Conservation (phyloP, 768 basidiomycete genomes). For the Suillus variegatus region DNA sequence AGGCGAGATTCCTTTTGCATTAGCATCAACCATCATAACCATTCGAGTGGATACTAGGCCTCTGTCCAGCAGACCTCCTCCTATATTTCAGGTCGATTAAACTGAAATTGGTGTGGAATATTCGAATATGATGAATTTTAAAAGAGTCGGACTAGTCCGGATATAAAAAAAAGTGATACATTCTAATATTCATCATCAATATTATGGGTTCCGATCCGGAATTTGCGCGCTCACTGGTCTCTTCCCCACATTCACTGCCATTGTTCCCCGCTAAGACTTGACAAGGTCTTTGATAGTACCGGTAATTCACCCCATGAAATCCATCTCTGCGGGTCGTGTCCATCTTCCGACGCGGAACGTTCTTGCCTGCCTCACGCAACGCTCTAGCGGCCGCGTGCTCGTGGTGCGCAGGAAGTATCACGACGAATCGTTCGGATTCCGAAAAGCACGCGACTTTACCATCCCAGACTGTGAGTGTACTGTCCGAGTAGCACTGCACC, state of each 20-base stretch:
- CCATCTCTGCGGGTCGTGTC: not conserved
- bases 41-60: not conserved
- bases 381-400: conserved; percentile 18
- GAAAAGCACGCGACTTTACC: conserved; percentile 59
- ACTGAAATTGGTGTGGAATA: not conserved
- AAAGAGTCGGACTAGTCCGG: not conserved
- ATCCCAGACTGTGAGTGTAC: conserved; percentile 70
- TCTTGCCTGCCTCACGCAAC: not conserved
- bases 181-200: not conserved
- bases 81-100: not conserved
- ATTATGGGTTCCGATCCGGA: not conserved
- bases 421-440: conserved; percentile 79
- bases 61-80: not conserved
- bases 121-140: not conserved
- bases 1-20: not conserved
- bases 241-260: not conserved
- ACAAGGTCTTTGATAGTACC: not conserved
- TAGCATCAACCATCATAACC: not conserved
- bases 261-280: not conserved
- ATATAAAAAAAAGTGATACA: not conserved
- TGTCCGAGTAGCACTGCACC: not conserved
- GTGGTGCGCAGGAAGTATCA: conserved; percentile 51
- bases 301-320: not conserved
- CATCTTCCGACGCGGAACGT: not conserved
- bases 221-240: not conserved